Base-by-base conservation (phyloP, 1,284 basidiomycete species). In the Sporisorium graminicola region DNA sequence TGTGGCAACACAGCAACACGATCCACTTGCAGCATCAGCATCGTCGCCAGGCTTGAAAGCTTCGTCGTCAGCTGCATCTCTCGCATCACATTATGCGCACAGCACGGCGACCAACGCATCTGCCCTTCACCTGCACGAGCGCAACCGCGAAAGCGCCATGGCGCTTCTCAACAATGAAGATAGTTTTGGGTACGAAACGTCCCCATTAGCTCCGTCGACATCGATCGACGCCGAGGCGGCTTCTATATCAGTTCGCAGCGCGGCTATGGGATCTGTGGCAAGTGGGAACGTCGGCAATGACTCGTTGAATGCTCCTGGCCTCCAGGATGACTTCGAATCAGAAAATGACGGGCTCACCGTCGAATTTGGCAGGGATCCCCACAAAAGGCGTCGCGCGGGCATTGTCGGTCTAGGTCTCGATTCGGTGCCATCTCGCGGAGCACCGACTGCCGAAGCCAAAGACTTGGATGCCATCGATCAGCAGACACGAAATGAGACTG, bases 121-220 rank as follows among this genome's bases (percentile, higher is more conserved):
- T 1, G 66, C 72, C 7, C 58, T 33, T 20, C 66, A 74, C 43
- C 44, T 61, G 26, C 54, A 63, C 24, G 62, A 74, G 26, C 65
- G 72, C 44, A 62, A 74, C 26, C 62, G 66, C 14, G 72, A 74
- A 37, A 74, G 72, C 27, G 58, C 55, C 8, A 69, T 69, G 62
- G 72, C 72, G 6, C 49, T 61, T 7, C 72, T 74, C 56, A 69
- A 58, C 50, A 63, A 65, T 43, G 72, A 74, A 56, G 66, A 74
- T 42, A 74, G 58, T 53, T 74, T 74, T 43, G 72, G 42, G 5
- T 55, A 54, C 16, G 72, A 74, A 6, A 47, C 29, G 0, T 69
- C 63, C 24, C 59, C 60, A 2, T 61, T 57, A 1, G 20, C 59
- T 4, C 56, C 56, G 5, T 54, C 43, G 6, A 53, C 40, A 6